Base-by-base conservation (phyloP, 1,139 yeast genomes). In the Taphrina flavorubra region DNA sequence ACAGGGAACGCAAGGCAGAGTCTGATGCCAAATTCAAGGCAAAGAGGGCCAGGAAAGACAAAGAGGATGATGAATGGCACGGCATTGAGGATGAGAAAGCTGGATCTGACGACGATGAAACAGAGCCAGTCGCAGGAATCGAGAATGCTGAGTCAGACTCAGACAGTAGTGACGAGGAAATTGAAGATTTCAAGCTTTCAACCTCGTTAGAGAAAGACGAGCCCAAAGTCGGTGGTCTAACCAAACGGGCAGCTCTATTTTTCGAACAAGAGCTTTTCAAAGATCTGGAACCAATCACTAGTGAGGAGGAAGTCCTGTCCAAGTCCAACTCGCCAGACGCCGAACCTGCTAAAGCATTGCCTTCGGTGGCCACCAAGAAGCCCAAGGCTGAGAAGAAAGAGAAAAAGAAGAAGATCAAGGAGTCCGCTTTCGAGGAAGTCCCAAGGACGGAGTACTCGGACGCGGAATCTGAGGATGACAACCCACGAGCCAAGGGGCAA, bases 21-120 rank as follows among this genome's bases (percentile, higher is more conserved):
- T 83, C 87, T 71, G 92, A 91, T 76, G 90, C 97, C 36, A 89
- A 87, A 70, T 86, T 84, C 75, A 84, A 87, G 72, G 97, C 97
- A 36, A 89, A 89, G 78, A 83, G 84, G 75, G 88, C 90, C 49
- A 85, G 98, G 76, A 96, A 92, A 49, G 92, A 87, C 72, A 94
- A 87, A 72, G 71, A 71, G 36, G 79, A 78, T 37, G 76, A 73
- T 25, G 89, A 86, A 66, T 94, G 98, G 97, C 89, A 87, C 61
- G 98, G 98, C 62, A 88, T 92, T 71, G 72, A 72, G 25, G 73
- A 68, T 25, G 49, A 69, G 18, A 51, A 51, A 20, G 55, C 53
- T 20, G 72, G 70, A 16, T 74, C 70, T 18, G 70, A 71, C 31
- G 73, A 72, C 25, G 76, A 72, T 25, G 74, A 72, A 14, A 73